Conservation (phyloP, 1,284 basidiomycete species). For the Pyrrhoderma lamaoense region DNA sequence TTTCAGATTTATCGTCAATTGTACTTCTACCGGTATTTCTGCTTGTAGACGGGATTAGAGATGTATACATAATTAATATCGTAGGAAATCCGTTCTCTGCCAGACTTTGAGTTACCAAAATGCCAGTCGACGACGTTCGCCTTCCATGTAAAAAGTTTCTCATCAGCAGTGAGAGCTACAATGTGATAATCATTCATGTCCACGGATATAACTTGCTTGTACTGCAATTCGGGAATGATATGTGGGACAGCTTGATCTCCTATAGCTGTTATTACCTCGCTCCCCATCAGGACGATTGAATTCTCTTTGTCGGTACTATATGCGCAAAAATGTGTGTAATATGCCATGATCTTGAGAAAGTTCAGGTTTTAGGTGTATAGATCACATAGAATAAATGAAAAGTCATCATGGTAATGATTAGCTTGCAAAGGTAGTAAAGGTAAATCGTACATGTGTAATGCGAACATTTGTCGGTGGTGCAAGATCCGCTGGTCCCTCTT, state of each 20-base stretch:
- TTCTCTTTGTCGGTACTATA: constrained; percentile 67
- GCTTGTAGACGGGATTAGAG: too few species aligned
- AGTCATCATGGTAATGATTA: not conserved
- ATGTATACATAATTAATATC: too few species aligned
- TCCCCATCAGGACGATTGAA: constrained; percentile 62
- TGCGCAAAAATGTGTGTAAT: constrained; percentile 71
- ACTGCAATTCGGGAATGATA: constrained; percentile 64
- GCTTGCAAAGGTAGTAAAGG: constrained; percentile 9
- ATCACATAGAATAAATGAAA: not conserved
- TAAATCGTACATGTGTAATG: constrained; percentile 59
- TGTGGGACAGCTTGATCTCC: constrained; percentile 47
- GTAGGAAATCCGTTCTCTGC: too few species aligned
- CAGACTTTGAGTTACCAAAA: too few species aligned
- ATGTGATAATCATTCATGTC: constrained; percentile 87
- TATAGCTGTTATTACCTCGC: constrained; percentile 34
- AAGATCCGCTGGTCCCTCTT: constrained; percentile 21
- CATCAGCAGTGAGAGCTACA: constrained; percentile 72
- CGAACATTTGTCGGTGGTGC: constrained; percentile 41
- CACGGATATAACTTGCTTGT: constrained; percentile 71
- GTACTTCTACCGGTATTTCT: too few species aligned
- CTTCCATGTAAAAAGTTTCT: constrained; percentile 81
- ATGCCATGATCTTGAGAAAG: constrained; percentile 66
- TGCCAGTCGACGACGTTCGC: too few species aligned
- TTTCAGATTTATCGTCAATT: too few species aligned
- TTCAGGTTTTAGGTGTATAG: constrained; percentile 4